Conservation (phyloP, 352 stramenopile genomes). For the Phytophthora tubulina region DNA sequence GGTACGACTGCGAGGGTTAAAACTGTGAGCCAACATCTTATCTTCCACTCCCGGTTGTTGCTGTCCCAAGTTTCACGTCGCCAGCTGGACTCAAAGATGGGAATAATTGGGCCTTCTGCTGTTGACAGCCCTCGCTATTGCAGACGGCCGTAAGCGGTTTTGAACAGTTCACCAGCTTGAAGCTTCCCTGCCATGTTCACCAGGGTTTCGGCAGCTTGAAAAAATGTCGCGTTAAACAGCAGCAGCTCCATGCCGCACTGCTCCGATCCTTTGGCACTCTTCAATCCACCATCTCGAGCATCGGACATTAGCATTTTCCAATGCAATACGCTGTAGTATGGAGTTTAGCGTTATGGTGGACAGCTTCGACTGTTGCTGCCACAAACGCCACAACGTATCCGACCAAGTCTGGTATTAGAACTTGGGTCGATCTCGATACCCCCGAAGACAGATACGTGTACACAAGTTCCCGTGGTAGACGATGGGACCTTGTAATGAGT, state of each 20-base stretch:
- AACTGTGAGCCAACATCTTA: conserved; percentile 13
- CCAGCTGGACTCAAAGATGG: conserved; percentile 12
- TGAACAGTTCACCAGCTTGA: conserved; percentile 14
- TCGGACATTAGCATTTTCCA: conserved; percentile 1
- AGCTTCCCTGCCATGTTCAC: conserved; percentile 8
- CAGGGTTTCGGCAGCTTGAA: conserved; percentile 19
- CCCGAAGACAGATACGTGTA: conserved; percentile 48
- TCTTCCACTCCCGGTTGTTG: conserved; percentile 9
- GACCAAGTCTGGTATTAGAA: conserved; percentile 53
- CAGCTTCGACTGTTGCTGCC: conserved; percentile 18
- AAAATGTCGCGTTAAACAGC: conserved; percentile 33
- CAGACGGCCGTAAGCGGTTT: conserved; percentile 8
- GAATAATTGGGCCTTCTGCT: conserved; percentile 8
- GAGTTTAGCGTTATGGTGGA: conserved; percentile 19
- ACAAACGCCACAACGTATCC: conserved; percentile 43
- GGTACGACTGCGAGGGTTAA: neutral
- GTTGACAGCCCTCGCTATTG: conserved; percentile 20
- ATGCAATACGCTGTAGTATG: conserved; percentile 1
- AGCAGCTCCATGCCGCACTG: neutral
- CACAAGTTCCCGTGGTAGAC: conserved; percentile 53
- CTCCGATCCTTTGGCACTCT: conserved; percentile 15
- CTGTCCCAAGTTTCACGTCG: conserved; percentile 7
- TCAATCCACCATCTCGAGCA: conserved; percentile 25
- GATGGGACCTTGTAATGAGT: conserved; percentile 74
- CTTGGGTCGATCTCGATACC: conserved; percentile 66